Percentiles rank a stretch among this genome's conserved stretches.
phyloP scores from a whole-genome alignment of 805 yeast genomes.

The Citeromyces nyonsensis region DNA sequence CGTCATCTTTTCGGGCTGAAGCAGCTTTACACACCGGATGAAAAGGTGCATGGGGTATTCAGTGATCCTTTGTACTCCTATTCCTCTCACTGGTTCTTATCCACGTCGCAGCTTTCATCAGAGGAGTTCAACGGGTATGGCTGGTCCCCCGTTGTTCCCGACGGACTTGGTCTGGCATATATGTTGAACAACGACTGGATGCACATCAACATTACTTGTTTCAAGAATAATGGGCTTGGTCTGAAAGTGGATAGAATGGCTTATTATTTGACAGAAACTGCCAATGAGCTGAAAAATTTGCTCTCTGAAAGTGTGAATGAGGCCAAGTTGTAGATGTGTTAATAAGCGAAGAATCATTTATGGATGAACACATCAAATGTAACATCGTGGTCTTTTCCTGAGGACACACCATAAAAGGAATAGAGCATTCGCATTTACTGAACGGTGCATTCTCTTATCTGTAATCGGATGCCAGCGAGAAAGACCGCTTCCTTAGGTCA shows the following conservation, averaged over 20 bases:
- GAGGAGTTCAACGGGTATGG: conserved; percentile 86
- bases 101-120: conserved; percentile 82
- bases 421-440: too few relatives aligned
- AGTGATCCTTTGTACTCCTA: conserved; percentile 62
- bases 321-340: not conserved
- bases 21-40: conserved; percentile 46
- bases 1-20: conserved; percentile 87
- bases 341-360: too few relatives aligned
- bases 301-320: conserved; percentile 14
- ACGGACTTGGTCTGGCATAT: conserved; percentile 89
- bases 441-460: too few relatives aligned
- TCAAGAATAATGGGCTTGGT: conserved; percentile 43
- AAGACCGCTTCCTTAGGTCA: too few relatives aligned
- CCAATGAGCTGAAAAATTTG: conserved; percentile 64
- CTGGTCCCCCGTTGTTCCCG: conserved; percentile 88
- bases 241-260: conserved; percentile 40
- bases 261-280: conserved; percentile 60
- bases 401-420: too few relatives aligned
- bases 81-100: conserved; percentile 73
- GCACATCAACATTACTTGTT: conserved; percentile 72
- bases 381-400: too few relatives aligned
- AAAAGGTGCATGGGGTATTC: conserved; percentile 52
- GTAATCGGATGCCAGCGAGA: too few relatives aligned
- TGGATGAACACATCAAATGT: too few relatives aligned
- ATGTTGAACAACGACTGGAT: conserved; percentile 78